These are phyloP conservation scores for Gnaphalium uliginosum DNA, from an alignment of 129 eudicot genomes.

Conservation along the genomic window DNA sequence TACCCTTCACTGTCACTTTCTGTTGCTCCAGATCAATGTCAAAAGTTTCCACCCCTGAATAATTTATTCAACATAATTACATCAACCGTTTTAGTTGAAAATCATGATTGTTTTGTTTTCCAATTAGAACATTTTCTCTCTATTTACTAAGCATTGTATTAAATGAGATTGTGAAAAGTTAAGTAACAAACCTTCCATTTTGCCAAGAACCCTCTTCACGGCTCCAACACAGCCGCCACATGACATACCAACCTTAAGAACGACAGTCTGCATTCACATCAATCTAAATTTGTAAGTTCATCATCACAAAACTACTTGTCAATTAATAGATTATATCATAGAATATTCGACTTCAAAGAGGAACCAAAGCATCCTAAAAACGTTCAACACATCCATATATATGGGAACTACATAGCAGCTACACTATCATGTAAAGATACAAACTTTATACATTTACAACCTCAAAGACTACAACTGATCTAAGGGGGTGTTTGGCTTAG, in stretches of 20 bases:
- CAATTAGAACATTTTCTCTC: not conserved
- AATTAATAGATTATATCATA: too few species aligned
- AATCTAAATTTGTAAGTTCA: conserved; percentile 4
- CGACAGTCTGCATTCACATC: conserved; percentile 72
- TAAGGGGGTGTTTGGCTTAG: not conserved
- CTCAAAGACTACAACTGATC: not conserved
- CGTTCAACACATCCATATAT: not conserved
- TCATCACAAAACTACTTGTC: not conserved
- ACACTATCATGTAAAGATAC: not conserved
- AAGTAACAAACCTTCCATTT: conserved; percentile 77
- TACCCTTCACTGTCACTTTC: conserved; percentile 92
- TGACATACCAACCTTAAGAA: conserved; percentile 93
- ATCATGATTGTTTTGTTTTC: too few species aligned
- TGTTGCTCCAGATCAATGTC: conserved; percentile 82
- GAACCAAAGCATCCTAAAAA: not conserved
- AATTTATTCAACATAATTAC: not conserved
- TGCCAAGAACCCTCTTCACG: conserved; percentile 82
- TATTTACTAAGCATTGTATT: not conserved
- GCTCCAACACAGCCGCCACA: conserved; percentile 98
- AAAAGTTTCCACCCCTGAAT: conserved; percentile 74
- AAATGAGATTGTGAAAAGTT: not conserved
- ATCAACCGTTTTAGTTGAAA: not conserved
- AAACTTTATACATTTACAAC: not conserved
- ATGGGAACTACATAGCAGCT: not conserved
- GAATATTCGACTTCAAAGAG: not conserved